Evolutionary conservation across 2,329 filamentous ascomycete genomes (phyloP).

Genomic region (Fusarium pseudocircinatum): DNA sequence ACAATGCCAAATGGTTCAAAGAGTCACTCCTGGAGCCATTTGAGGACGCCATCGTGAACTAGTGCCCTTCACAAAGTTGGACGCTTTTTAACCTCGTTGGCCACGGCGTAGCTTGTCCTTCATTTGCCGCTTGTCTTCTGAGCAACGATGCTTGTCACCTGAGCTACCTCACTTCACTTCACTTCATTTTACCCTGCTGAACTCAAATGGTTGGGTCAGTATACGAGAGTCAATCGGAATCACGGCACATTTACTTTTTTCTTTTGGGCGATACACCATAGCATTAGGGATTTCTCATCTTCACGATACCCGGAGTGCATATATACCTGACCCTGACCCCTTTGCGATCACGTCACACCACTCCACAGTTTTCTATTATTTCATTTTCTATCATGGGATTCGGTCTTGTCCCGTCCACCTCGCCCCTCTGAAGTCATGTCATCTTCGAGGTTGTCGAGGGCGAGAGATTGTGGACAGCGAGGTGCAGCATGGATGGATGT

Average conservation of each 20-base stretch:
- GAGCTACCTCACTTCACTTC: background rate
- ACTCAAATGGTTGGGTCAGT: slow-evolving; percentile 23
- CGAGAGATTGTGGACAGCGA: slow-evolving; percentile 32
- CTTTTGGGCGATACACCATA: slow-evolving; percentile 47
- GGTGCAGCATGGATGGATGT: slow-evolving; percentile 43
- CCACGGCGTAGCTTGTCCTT: slow-evolving; percentile 25
- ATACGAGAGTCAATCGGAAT: slow-evolving; percentile 42
- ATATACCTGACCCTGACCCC: slow-evolving; percentile 47
- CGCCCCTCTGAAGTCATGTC: slow-evolving; percentile 27
- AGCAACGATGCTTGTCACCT: slow-evolving; percentile 9
- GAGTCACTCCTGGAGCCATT: slow-evolving; percentile 54
- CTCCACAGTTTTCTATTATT: slow-evolving; percentile 45
- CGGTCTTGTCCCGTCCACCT: slow-evolving; percentile 26
- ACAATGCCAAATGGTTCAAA: slow-evolving; percentile 86
- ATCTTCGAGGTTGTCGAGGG: slow-evolving; percentile 24
- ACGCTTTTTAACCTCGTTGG: slow-evolving; percentile 1
- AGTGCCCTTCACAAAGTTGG: background rate
- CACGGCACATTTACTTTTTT: slow-evolving; percentile 44
- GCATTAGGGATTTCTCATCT: slow-evolving; percentile 49
- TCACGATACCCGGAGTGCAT: slow-evolving; percentile 55
- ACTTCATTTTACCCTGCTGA: slow-evolving; percentile 8
- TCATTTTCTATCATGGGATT: slow-evolving; percentile 24
- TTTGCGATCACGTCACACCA: slow-evolving; percentile 50
- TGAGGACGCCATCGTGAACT: slow-evolving; percentile 38
- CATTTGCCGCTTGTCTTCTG: slow-evolving; percentile 6